Conservation (phyloP, 2,329 filamentous ascomycete species). For the Hypocreales sp. region DNA sequence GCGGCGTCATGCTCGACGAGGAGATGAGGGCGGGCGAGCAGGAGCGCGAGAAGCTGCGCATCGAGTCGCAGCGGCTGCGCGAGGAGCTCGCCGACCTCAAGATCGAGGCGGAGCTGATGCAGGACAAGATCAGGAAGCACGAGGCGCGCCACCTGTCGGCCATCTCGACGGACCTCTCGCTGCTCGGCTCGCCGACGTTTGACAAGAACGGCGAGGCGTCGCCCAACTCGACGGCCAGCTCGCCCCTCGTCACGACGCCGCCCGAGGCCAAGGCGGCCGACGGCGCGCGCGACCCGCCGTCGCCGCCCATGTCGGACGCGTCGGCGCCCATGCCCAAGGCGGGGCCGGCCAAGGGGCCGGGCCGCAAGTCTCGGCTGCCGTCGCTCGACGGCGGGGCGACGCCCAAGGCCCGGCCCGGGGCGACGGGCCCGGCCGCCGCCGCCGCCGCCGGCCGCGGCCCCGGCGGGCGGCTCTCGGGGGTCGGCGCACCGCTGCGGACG, state of each 20-base stretch:
- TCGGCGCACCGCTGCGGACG: slow-evolving; percentile 31
- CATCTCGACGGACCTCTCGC: slow-evolving; percentile 46
- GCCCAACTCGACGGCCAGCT: slow-evolving; percentile 75
- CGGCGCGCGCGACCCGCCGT: slow-evolving; percentile 69
- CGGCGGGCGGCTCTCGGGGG: slow-evolving; percentile 26
- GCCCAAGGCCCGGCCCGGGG: slow-evolving; percentile 43
- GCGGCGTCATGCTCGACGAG: slow-evolving; percentile 84
- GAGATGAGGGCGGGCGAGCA: slow-evolving; percentile 85
- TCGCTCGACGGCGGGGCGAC: slow-evolving; percentile 38
- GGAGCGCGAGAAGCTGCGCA: slow-evolving; percentile 76
- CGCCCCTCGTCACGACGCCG: slow-evolving; percentile 78
- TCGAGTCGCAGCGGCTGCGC: slow-evolving; percentile 76
- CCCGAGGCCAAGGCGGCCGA: slow-evolving; percentile 49
- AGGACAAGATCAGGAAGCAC: slow-evolving; percentile 78
- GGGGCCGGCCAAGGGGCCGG: slow-evolving; percentile 15
- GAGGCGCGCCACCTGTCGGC: slow-evolving; percentile 40
- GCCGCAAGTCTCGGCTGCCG: slow-evolving; percentile 36
- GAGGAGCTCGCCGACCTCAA: slow-evolving; percentile 88
- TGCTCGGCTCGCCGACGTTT: slow-evolving; percentile 55
- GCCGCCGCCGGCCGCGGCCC: neutral
- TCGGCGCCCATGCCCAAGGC: slow-evolving; percentile 45
- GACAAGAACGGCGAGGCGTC: slow-evolving; percentile 56
- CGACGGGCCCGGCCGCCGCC: slow-evolving; percentile 24
- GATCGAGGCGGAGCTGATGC: slow-evolving; percentile 86
- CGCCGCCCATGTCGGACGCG: slow-evolving; percentile 82